Conservation (phyloP, 441 rosid species). For the Populus tomentosa region DNA sequence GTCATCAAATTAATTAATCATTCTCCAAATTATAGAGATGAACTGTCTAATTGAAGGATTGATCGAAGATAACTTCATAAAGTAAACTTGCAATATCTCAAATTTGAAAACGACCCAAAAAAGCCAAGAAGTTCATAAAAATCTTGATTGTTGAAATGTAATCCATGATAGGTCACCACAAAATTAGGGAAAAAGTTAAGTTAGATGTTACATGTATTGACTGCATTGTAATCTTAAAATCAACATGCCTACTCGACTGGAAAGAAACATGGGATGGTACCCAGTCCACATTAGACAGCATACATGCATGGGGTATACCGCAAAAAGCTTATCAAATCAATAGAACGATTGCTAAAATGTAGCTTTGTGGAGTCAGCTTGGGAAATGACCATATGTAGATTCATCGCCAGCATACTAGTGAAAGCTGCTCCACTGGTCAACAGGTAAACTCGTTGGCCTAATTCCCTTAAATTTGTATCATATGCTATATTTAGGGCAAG, state of each 20-base stretch:
- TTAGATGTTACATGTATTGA: not conserved
- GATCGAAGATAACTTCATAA: constrained; percentile 17
- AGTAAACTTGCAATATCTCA: constrained; percentile 16
- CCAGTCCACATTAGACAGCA: not conserved
- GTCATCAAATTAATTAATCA: constrained; percentile 5
- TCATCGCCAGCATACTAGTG: no score
- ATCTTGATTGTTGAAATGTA: not conserved
- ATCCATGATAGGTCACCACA: not conserved
- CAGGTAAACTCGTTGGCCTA: not conserved
- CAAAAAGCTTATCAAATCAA: not conserved
- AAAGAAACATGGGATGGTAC: not conserved
- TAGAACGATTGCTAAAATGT: not conserved
- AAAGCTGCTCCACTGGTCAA: not conserved
- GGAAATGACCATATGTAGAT: not conserved
- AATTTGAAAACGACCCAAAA: constrained; percentile 20
- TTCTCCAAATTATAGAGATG: constrained; percentile 15
- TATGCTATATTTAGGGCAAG: not conserved
- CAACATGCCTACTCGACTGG: not conserved
- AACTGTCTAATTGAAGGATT: constrained; percentile 24
- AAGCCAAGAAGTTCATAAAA: not conserved
- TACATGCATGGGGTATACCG: not conserved
- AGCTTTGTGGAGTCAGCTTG: constrained; percentile 3
- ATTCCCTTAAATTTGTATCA: not conserved
- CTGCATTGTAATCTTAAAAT: not conserved
- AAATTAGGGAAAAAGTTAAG: not conserved